These are phyloP conservation scores for Davidsoniella australis DNA, from an alignment of 2,329 filamentous ascomycete genomes.

Conservation along the genomic window DNA sequence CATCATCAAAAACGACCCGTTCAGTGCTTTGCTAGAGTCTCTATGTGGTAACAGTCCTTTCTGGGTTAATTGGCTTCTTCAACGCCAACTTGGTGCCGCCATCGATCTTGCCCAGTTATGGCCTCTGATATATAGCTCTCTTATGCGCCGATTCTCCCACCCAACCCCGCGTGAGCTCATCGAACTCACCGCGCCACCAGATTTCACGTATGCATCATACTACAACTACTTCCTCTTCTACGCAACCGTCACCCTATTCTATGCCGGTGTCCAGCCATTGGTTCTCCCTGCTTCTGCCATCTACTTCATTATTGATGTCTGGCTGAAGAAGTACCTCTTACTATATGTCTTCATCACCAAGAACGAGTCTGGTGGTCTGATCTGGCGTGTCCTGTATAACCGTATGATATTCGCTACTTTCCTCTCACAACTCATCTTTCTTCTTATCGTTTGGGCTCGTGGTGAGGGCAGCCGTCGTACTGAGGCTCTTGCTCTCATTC, in stretches of 20 bases:
- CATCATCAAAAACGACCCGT: slow-evolving; percentile 46
- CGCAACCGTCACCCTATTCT: slow-evolving; percentile 72
- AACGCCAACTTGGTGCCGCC: slow-evolving; percentile 85
- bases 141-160: slow-evolving; percentile 65
- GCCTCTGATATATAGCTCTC: slow-evolving; percentile 68
- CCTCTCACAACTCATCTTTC: slow-evolving; percentile 62
- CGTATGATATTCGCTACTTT: slow-evolving; percentile 72
- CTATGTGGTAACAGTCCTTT: slow-evolving; percentile 74
- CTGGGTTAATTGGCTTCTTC: slow-evolving; percentile 86
- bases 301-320: slow-evolving; percentile 76
- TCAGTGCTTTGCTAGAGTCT: slow-evolving; percentile 47
- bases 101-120: slow-evolving; percentile 83
- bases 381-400: slow-evolving; percentile 86
- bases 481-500: slow-evolving; percentile 51
- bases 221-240: slow-evolving; percentile 99
- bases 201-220: slow-evolving; percentile 90
- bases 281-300: slow-evolving; percentile 72
- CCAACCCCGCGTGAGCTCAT: slow-evolving; percentile 86
- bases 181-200: slow-evolving; percentile 76
- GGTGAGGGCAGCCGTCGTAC: slow-evolving; percentile 37
- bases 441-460: slow-evolving; percentile 55
- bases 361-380: slow-evolving; percentile 83
- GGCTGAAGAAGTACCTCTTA: slow-evolving; percentile 86
- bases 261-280: slow-evolving; percentile 70
- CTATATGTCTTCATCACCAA: slow-evolving; percentile 95